These are phyloP conservation scores for Earliella scabrosa DNA, from an alignment of 1,284 basidiomycete genomes.

Conservation along the genomic window DNA sequence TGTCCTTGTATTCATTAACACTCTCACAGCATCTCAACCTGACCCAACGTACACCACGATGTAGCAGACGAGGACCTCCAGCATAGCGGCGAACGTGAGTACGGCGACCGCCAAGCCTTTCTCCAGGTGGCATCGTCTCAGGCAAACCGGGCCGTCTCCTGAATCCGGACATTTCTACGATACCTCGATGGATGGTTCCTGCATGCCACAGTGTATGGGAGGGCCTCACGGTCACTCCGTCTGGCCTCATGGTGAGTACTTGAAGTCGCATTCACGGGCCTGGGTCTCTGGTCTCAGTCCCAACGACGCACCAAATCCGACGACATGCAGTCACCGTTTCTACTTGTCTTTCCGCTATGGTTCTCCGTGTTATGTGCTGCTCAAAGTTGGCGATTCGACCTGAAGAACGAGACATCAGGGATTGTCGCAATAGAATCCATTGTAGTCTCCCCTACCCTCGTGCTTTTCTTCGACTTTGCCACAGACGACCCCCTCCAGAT, in stretches of 20 bases:
- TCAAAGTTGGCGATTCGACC: conserved; percentile 29
- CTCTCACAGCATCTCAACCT: neutral
- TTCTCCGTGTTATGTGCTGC: conserved; percentile 9
- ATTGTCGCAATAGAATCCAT: conserved; percentile 51
- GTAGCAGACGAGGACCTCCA: neutral
- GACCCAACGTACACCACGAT: neutral
- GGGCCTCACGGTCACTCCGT: too few relatives aligned
- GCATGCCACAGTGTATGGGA: too few relatives aligned
- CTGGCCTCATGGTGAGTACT: too few relatives aligned
- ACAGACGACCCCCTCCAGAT: conserved; percentile 48
- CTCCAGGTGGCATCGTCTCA: too few relatives aligned
- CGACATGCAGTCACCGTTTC: too few relatives aligned
- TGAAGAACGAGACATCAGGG: conserved; percentile 44
- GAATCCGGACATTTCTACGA: too few relatives aligned
- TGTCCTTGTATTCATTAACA: neutral
- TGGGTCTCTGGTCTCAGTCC: too few relatives aligned
- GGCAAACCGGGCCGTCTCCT: too few relatives aligned
- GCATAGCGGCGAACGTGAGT: neutral
- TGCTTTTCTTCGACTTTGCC: conserved; percentile 49
- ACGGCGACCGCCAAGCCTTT: neutral
- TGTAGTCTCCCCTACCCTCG: conserved; percentile 49
- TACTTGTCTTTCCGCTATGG: neutral
- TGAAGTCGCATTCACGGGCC: too few relatives aligned
- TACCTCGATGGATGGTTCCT: too few relatives aligned
- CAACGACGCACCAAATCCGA: too few relatives aligned